Percentiles rank a stretch among this genome's conserved stretches.
These are phyloP conservation scores for Phialocephala subalpina DNA, from an alignment of 2,329 filamentous ascomycete genomes.

Conservation along the genomic window DNA sequence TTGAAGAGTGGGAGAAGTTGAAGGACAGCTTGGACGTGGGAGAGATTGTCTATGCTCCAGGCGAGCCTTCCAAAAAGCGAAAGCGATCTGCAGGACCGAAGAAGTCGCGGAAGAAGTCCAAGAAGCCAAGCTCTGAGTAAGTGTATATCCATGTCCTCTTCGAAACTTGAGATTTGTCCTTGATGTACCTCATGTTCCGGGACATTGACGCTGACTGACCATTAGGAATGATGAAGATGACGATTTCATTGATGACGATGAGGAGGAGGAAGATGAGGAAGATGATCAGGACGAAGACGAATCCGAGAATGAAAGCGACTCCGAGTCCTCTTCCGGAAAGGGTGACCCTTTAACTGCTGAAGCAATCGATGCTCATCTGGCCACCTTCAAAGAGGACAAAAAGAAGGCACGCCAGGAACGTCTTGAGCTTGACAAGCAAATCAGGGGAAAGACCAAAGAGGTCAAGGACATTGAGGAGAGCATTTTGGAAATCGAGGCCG, in stretches of 20 bases:
- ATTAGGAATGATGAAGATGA: conserved; percentile 42
- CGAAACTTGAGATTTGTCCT: conserved; percentile 9
- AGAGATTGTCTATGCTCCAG: conserved; percentile 49
- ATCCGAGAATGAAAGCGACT: conserved; percentile 19
- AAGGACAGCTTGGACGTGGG: conserved; percentile 49
- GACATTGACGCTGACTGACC: conserved; percentile 12
- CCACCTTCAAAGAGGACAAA: conserved; percentile 51
- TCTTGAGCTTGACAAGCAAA: conserved; percentile 42
- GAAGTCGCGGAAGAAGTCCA: conserved; percentile 35
- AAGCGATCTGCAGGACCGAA: conserved; percentile 44
- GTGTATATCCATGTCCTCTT: background rate
- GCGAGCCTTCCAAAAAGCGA: conserved; percentile 49
- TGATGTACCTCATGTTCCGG: background rate
- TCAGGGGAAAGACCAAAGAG: conserved; percentile 49
- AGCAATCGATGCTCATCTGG: conserved; percentile 51
- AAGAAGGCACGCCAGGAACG: conserved; percentile 48
- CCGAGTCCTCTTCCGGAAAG: conserved; percentile 21
- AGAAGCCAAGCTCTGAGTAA: conserved; percentile 13
- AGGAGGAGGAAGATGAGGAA: conserved; percentile 37
- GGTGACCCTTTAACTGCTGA: conserved; percentile 49
- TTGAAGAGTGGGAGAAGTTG: conserved; percentile 55
- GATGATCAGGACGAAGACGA: conserved; percentile 33
- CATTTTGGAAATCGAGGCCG: conserved; percentile 44
- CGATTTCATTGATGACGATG: conserved; percentile 41
- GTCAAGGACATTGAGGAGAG: conserved; percentile 41